These are phyloP conservation scores for Nakaseomyces glabratus DNA, from an alignment of 1,139 yeast species.

Conservation along the genomic window DNA sequence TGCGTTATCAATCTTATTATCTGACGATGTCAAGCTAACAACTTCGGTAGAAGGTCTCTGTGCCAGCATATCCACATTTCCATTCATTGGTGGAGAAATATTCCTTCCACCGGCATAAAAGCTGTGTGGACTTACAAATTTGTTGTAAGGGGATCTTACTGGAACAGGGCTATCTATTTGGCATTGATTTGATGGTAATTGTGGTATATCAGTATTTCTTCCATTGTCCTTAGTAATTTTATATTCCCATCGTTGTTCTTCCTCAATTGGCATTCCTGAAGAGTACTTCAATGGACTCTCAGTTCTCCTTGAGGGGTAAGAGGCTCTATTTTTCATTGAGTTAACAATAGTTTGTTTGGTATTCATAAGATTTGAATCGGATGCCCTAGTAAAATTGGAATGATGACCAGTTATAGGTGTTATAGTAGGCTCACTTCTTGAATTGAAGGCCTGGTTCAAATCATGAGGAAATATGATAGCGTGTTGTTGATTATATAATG, in stretches of 20 bases:
- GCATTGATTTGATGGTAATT: too few relatives aligned
- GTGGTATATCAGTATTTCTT: too few relatives aligned
- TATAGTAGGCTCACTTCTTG: conserved; percentile 3
- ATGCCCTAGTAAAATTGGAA: not conserved
- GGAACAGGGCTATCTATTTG: conserved; percentile 5
- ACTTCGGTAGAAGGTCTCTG: too few relatives aligned
- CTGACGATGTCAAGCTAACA: too few relatives aligned
- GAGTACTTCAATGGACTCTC: conserved; percentile 4
- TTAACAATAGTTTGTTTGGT: not conserved
- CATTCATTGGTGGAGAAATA: conserved; percentile 8
- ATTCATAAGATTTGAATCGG: not conserved
- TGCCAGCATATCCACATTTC: too few relatives aligned
- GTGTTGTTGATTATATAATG: not conserved
- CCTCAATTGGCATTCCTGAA: not conserved
- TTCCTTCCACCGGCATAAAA: too few relatives aligned
- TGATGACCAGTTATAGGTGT: conserved; percentile 3
- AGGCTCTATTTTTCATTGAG: conserved; percentile 1
- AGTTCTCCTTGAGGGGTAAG: not conserved
- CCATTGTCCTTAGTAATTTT: too few relatives aligned
- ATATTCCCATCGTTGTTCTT: too few relatives aligned
- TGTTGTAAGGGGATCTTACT: conserved; percentile 1
- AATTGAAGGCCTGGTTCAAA: not conserved
- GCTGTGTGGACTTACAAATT: too few relatives aligned
- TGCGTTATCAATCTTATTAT: too few relatives aligned
- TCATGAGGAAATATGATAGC: conserved; percentile 2